Percentiles rank a stretch among this genome's conserved stretches.
These are phyloP conservation scores for Przewalskia tangutica DNA, from an alignment of 257 asterid genomes.

Conservation along the genomic window DNA sequence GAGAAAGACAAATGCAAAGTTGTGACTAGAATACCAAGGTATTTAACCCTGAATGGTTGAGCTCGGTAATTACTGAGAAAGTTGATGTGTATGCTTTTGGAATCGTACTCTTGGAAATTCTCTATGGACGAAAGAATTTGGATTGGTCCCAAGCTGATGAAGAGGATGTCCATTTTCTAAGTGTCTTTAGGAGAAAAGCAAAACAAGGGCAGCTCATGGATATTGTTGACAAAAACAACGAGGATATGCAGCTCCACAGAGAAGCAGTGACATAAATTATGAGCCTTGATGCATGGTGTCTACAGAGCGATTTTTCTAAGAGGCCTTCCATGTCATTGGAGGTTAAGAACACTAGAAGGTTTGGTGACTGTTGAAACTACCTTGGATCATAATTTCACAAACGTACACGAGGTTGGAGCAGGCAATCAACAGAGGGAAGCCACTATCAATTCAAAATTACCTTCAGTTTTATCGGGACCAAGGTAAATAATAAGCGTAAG, in stretches of 20 bases:
- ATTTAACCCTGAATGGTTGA: constrained; percentile 17
- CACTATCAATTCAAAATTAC: neutral
- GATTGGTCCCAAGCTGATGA: constrained; percentile 11
- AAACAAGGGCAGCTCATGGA: constrained; percentile 2
- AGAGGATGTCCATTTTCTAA: constrained; percentile 2
- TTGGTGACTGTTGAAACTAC: neutral
- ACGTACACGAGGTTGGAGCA: neutral
- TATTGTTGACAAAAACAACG: neutral
- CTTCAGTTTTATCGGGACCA: constrained; percentile 6
- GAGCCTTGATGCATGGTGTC: constrained; percentile 14
- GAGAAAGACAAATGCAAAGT: constrained; percentile 14
- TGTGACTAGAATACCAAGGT: constrained; percentile 11
- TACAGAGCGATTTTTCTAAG: constrained; percentile 11
- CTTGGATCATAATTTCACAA: neutral
- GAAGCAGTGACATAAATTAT: constrained; percentile 9
- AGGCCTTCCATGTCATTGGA: constrained; percentile 19
- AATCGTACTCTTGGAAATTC: constrained; percentile 11
- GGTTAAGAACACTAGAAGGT: constrained; percentile 16
- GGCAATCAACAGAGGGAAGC: neutral
- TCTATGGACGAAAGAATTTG: constrained; percentile 14
- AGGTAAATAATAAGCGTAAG: neutral
- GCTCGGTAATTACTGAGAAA: constrained; percentile 9
- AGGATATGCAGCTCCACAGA: neutral
- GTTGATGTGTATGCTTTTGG: constrained; percentile 22
- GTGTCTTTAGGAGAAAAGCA: constrained; percentile 9